Base-by-base conservation (phyloP, 495 filamentous ascomycete species). In the Xylaria castorea region DNA sequence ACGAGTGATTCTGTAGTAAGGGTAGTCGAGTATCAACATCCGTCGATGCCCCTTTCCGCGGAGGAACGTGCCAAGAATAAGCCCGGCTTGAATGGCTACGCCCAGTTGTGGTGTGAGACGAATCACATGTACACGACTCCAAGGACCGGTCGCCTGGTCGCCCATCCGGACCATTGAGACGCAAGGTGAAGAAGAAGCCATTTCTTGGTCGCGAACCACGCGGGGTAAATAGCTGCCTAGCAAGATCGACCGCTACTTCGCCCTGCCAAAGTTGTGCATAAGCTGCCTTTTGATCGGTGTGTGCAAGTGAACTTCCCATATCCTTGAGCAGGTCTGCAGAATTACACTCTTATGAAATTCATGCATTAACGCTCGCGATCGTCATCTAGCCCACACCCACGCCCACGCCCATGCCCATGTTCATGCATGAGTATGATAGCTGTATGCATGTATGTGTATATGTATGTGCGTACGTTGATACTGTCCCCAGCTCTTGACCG, bases 321-420 rank as follows among this genome's bases (percentile, higher is more conserved):
- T 14, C 27, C 11, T 69, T 69, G 53, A 53, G 67, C 27, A 46
- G 53, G 38, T 46, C 30, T 69, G 67, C 53, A 69, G 67, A 46
- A 27, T 38, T 34, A 9, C 51, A 36, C 34, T 5, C 20, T 32
- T 42, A 22, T 32, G 22, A 14, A 16, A 46, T 30, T 46, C 40
- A 30, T 61, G 53, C 25, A 6, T 48, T 22, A n/a, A 61, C 12
- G 12, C 32, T 61, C 58, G 18, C 51, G 12, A 32, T 32, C 53
- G 25, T 32, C 8, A 57, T 32, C 53, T 57, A 32, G 27, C 27
- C 22, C 25, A 55, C 25, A 0, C n/a, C 25, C 9, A 20, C 6
- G 3, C n/a, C 25, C 34, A 68, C 30, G 7, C 11, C 18, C 30
- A 22, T 46, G 25, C 30, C 50, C 50, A 57, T 68, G 38, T 32